A percentile compares a stretch with the other conserved stretches of the same genome.
Evolutionary conservation across 176 grass and related monocot species (phyloP).

Genomic region (Musa itinerans): DNA sequence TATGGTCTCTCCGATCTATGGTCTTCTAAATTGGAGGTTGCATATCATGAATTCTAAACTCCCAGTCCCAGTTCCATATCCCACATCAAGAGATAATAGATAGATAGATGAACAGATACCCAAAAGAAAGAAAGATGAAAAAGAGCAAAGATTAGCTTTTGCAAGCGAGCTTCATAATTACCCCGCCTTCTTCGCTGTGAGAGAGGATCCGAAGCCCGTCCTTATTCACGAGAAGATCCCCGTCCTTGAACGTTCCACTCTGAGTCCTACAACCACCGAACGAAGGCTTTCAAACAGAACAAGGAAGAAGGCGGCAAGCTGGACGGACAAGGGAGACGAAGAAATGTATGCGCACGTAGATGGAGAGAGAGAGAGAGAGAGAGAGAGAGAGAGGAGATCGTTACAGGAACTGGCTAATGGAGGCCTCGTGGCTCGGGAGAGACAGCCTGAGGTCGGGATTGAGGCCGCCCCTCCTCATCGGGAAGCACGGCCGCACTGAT

Average conservation of each 20-base stretch:
- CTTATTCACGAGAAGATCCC: slow-evolving; percentile 94
- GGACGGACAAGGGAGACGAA: neutral
- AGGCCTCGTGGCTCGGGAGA: slow-evolving; percentile 52
- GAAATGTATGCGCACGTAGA: too few relatives aligned
- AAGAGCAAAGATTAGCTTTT: neutral
- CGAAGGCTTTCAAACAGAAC: neutral
- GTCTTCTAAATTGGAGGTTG: too few relatives aligned
- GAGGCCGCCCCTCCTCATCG: slow-evolving; percentile 6
- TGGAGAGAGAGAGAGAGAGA: neutral
- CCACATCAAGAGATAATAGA: too few relatives aligned
- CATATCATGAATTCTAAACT: too few relatives aligned
- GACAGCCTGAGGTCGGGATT: slow-evolving; percentile 32
- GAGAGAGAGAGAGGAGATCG: neutral
- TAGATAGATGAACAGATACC: too few relatives aligned
- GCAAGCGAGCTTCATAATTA: slow-evolving; percentile 9
- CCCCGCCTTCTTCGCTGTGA: slow-evolving; percentile 60
- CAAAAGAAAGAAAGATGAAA: neutral
- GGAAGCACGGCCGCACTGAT: neutral
- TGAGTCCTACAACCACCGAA: slow-evolving; percentile 43
- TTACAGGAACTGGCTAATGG: slow-evolving; percentile 84
- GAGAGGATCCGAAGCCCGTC: slow-evolving; percentile 90
- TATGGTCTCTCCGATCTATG: too few relatives aligned
- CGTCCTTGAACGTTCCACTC: slow-evolving; percentile 95
- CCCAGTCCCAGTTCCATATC: too few relatives aligned
- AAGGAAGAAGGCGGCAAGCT: slow-evolving; percentile 4